Base-by-base conservation (phyloP, 73 alveolate species). In the Blepharisma japonicum region DNA sequence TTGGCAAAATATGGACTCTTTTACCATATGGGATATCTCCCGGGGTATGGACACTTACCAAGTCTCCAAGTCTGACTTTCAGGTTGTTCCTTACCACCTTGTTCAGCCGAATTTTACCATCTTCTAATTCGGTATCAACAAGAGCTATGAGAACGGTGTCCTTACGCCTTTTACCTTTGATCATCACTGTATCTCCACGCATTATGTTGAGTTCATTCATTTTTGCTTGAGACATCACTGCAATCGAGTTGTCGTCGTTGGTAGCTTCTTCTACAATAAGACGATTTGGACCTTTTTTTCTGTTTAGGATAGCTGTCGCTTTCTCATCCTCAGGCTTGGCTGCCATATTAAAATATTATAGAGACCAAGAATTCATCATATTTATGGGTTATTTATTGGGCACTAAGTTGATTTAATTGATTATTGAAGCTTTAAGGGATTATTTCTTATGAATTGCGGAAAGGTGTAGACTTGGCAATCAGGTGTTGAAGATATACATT, bases 41-140 rank as follows among this genome's bases (percentile, higher is more conserved):
- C 47, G 87, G 91, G 77, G 95, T 92, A 76, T 81, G 97, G 87
- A 86, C 90, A 85, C 86, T 86, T 74, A 74, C 83, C 50, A 88
- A 68, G 72, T 83, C 90, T 39, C 99, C 99, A 51, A 94, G 87
- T 68, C 98, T 87, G 20, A 94, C 96, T 25, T 98, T 86, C 23
- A 96, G 94, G 83, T 96, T 96, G 84, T 94, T 96, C 77, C 99
- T 88, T 77, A 96, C 98, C 25, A 96, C 99, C 88, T 94, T 94
- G 83, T 92, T 92, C 92, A 94, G 74, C 77, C 98, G 83, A 66
- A 94, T 92, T 80, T 86, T 92, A 66, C 83, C 94, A 79, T 90
- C 90, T 48, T 93, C 97, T 6, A 87, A 83, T 18, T 91, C 94
- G 56, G 86, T 91, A 66, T 93, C 95, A 7, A 94, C 92, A 20